These are phyloP conservation scores for sunflower (Helianthus annuus) DNA, from an alignment of 129 eudicot genomes.

Conservation along the genomic window HanXRQr2.0-SUNRISE NC_035435.2:167469844-167470343, in stretches of 20 bases:
- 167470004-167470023: not conserved
- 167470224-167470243: constrained; percentile 3
- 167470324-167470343: not conserved
- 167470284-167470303: not conserved
- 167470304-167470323: too few species aligned
- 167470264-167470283: constrained; percentile 5
- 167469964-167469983: constrained; percentile 9
- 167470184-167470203: not conserved
- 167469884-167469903: constrained; percentile 19
- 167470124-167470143: not conserved
- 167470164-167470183: too few species aligned
- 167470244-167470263: constrained; percentile 25
- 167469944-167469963: constrained; percentile 12
- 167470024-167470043: too few species aligned
- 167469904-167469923: constrained; percentile 10
- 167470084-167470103: not conserved
- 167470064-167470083: too few species aligned
- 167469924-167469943: constrained; percentile 23
- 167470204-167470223: not conserved
- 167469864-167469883: not conserved
- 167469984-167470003: constrained; percentile 12
- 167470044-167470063: not conserved
- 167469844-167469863: constrained; percentile 16
- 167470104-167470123: not conserved
- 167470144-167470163: constrained; percentile 8